Percentiles rank a stretch among this genome's conserved stretches.
These are phyloP conservation scores for Wallacemonas rigidus DNA, from an alignment of 208 protist species.

Conservation along the genomic window DNA sequence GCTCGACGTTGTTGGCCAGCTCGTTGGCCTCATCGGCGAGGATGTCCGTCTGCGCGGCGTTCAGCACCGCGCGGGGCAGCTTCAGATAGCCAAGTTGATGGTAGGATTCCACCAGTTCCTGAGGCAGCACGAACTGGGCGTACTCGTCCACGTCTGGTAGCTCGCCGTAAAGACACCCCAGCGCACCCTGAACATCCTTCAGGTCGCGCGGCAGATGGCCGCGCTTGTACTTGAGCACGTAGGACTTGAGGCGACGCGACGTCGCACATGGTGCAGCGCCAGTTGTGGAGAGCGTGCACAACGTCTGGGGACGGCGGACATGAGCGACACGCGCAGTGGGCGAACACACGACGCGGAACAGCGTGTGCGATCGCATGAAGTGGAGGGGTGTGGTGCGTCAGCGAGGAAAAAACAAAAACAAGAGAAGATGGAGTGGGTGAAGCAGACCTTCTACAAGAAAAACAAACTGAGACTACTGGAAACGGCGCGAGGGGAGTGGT, in stretches of 20 bases:
- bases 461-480: no score
- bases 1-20: slow-evolving; percentile 84
- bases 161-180: slow-evolving; percentile 82
- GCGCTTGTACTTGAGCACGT: slow-evolving; percentile 79
- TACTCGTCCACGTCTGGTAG: slow-evolving; percentile 89
- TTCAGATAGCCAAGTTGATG: slow-evolving; percentile 83
- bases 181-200: slow-evolving; percentile 80
- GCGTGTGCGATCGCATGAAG: no score
- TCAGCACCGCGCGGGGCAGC: slow-evolving; percentile 62
- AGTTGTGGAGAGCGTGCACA: not conserved
- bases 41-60: slow-evolving; percentile 72
- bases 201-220: slow-evolving; percentile 78
- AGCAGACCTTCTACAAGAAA: no score
- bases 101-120: slow-evolving; percentile 63
- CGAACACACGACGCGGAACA: not conserved
- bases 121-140: slow-evolving; percentile 71
- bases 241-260: slow-evolving; percentile 54
- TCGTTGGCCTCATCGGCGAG: slow-evolving; percentile 81
- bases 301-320: not conserved
- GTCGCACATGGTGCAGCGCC: not conserved
- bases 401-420: not conserved
- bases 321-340: slow-evolving; percentile 18
- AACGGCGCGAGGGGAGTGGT: no score
- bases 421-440: not conserved
- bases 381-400: no score